A percentile compares a stretch with the other conserved stretches of the same genome.
Conservation (phyloP, 2,329 filamentous ascomycete species). For the Passalora sequoiae region DNA sequence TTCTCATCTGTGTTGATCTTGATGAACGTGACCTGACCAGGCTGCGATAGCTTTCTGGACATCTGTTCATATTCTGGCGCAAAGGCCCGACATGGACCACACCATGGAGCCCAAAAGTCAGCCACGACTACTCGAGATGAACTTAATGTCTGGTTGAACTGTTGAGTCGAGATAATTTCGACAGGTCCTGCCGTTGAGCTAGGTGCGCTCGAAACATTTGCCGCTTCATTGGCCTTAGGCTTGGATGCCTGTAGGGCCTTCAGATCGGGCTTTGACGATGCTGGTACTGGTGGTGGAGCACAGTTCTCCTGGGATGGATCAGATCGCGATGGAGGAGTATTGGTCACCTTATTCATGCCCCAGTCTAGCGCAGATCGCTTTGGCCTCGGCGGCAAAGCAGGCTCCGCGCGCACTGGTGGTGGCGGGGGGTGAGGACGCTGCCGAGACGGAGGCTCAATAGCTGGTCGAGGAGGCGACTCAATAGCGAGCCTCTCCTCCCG, state of each 20-base stretch:
- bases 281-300: constrained; percentile 49
- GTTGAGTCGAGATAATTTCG: constrained; percentile 14
- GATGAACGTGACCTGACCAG: constrained; percentile 17
- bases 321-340: constrained; percentile 14
- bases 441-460: no score
- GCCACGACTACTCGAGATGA: constrained; percentile 15
- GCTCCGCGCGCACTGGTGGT: constrained; percentile 14
- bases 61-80: constrained; percentile 20
- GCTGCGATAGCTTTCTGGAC: constrained; percentile 11
- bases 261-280: constrained; percentile 54
- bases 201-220: constrained; percentile 7
- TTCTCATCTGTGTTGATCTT: constrained; percentile 22
- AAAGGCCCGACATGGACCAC: constrained; percentile 19
- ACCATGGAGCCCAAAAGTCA: constrained; percentile 21
- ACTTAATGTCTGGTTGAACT: constrained; percentile 14
- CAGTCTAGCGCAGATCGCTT: constrained; percentile 27
- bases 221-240: constrained; percentile 32
- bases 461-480: constrained; percentile 11
- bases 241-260: constrained; percentile 52
- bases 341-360: constrained; percentile 25
- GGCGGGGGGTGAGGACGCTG: constrained; percentile 18
- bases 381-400: constrained; percentile 21
- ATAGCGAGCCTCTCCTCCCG: constrained; percentile 6
- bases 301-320: constrained; percentile 16
- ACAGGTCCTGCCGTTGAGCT: constrained; percentile 15